phyloP scores from a whole-genome alignment of 192 early-diverging fungal species.

The Coemansia sp. region DNA sequence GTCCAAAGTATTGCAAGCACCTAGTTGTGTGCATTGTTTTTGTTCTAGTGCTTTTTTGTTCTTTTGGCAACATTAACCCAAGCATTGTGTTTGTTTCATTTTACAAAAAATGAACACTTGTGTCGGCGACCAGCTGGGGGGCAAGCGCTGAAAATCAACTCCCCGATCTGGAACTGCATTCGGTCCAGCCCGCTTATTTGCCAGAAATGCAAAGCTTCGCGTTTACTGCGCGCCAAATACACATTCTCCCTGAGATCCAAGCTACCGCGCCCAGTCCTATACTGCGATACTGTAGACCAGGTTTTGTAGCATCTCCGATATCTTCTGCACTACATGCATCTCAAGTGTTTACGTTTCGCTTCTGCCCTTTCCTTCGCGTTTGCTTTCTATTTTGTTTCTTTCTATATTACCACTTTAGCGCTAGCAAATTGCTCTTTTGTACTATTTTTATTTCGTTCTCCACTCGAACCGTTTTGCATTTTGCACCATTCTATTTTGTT shows the following conservation, averaged over 20 bases:
- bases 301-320: background rate
- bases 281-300: too few species aligned
- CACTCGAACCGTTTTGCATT: background rate
- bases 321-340: background rate
- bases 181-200: too few species aligned
- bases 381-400: background rate
- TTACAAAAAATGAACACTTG: too few species aligned
- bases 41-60: too few species aligned
- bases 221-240: background rate
- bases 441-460: background rate
- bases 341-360: background rate
- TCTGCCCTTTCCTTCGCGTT: background rate
- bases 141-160: too few species aligned
- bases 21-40: background rate
- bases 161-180: too few species aligned
- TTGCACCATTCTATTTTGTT: background rate
- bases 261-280: background rate
- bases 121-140: too few species aligned
- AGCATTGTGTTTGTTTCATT: too few species aligned
- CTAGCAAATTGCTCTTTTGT: background rate
- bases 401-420: background rate
- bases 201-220: too few species aligned
- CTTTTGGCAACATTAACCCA: background rate
- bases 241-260: background rate
- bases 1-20: slow-evolving; percentile 14